These are phyloP conservation scores for Cerioporus squamosus DNA, from an alignment of 1,284 basidiomycete species.

Conservation along the genomic window DNA sequence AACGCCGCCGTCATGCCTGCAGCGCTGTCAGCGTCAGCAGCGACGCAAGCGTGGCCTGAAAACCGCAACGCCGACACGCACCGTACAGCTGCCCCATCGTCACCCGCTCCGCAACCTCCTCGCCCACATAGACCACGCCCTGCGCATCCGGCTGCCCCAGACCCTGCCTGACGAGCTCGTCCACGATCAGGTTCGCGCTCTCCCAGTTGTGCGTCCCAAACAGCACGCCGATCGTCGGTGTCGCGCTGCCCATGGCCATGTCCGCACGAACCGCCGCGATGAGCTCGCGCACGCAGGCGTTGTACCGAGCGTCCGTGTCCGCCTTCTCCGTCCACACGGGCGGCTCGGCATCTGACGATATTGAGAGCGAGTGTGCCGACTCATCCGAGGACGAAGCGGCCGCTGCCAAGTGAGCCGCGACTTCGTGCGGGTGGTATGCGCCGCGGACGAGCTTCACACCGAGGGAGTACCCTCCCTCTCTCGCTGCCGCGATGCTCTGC, in stretches of 20 bases:
- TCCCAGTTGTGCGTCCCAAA: slow-evolving; percentile 89
- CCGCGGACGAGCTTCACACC: slow-evolving; percentile 96
- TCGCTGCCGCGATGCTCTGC: slow-evolving; percentile 72
- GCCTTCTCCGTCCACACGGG: slow-evolving; percentile 73
- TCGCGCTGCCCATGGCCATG: slow-evolving; percentile 28
- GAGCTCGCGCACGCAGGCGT: slow-evolving; percentile 68
- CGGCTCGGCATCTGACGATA: slow-evolving; percentile 61
- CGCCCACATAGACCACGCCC: slow-evolving; percentile 43
- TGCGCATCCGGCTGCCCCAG: slow-evolving; percentile 47
- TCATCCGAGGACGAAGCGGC: slow-evolving; percentile 19
- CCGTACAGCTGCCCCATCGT: slow-evolving; percentile 87
- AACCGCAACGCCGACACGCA: slow-evolving; percentile 47
- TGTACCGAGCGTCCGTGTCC: slow-evolving; percentile 84
- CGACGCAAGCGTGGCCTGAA: background rate
- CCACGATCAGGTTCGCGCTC: slow-evolving; percentile 65
- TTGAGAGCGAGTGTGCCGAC: slow-evolving; percentile 36
- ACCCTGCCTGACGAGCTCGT: slow-evolving; percentile 60
- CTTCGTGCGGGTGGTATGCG: slow-evolving; percentile 88
- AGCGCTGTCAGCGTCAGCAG: background rate
- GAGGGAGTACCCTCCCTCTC: slow-evolving; percentile 73
- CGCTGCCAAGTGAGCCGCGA: slow-evolving; percentile 46
- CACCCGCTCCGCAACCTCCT: slow-evolving; percentile 70
- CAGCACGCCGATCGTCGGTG: slow-evolving; percentile 66
- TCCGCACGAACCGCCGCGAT: slow-evolving; percentile 61
- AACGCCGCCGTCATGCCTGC: slow-evolving; percentile 85